A percentile compares a stretch with the other conserved stretches of the same genome.
phyloP scores from a whole-genome alignment of 768 basidiomycete species.

The Podaxis sp. region DNA sequence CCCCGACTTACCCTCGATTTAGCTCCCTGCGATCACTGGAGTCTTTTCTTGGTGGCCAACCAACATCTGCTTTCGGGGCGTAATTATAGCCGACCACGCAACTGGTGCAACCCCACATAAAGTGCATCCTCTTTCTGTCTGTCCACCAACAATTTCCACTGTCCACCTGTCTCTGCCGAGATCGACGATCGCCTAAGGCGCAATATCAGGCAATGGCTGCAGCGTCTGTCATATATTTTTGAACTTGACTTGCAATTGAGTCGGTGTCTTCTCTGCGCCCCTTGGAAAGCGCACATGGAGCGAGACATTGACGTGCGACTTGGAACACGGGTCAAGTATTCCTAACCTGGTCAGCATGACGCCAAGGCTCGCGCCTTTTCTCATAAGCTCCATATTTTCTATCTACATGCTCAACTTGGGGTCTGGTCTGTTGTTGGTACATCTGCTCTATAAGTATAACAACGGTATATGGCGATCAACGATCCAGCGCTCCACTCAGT shows the following conservation, averaged over 20 bases:
- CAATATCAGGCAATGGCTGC: too few relatives aligned
- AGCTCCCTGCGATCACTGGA: background rate
- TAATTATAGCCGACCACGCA: background rate
- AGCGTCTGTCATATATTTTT: too few relatives aligned
- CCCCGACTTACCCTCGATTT: background rate
- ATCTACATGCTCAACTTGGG: too few relatives aligned
- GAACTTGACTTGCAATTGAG: background rate
- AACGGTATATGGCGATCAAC: too few relatives aligned
- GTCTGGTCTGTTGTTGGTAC: too few relatives aligned
- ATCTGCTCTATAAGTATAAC: too few relatives aligned
- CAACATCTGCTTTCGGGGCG: background rate
- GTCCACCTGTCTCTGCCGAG: background rate
- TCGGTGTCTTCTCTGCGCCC: background rate
- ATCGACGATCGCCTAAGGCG: background rate
- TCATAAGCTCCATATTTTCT: background rate
- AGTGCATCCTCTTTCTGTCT: background rate
- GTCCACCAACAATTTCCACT: background rate
- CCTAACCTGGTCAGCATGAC: background rate
- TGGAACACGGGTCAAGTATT: background rate
- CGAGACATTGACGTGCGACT: background rate
- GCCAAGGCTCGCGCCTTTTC: background rate
- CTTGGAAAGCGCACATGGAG: background rate
- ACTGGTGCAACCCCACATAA: too few relatives aligned
- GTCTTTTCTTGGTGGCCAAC: background rate
- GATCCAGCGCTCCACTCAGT: background rate